phyloP scores from a whole-genome alignment of 2,329 filamentous ascomycete species.

The Aureobasidium leucospermi region DNA sequence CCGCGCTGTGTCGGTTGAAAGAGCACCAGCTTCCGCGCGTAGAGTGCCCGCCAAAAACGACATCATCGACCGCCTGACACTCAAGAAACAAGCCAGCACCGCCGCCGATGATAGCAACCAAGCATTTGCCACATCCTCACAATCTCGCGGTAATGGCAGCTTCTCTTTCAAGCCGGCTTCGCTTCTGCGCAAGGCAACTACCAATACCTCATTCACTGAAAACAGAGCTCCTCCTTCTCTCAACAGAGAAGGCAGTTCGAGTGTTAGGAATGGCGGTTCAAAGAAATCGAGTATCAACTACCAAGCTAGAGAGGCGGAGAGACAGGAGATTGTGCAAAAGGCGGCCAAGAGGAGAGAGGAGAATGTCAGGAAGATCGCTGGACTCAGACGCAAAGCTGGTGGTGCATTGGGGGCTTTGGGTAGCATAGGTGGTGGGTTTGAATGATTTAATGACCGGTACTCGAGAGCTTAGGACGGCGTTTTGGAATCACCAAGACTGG shows the following conservation, averaged over 20 bases:
- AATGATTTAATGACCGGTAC: background rate
- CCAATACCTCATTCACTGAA: slow-evolving; percentile 27
- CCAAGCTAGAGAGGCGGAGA: slow-evolving; percentile 52
- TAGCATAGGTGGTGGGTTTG: background rate
- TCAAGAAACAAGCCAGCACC: slow-evolving; percentile 47
- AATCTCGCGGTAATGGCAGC: background rate
- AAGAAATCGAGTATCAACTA: slow-evolving; percentile 56
- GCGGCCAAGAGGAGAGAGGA: slow-evolving; percentile 45
- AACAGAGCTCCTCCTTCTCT: slow-evolving; percentile 10
- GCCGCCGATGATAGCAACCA: slow-evolving; percentile 45
- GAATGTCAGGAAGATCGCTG: slow-evolving; percentile 38
- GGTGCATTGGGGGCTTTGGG: slow-evolving; percentile 36
- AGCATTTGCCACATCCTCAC: slow-evolving; percentile 12
- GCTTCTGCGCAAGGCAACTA: slow-evolving; percentile 66
- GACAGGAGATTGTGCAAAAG: slow-evolving; percentile 43
- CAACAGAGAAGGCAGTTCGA: slow-evolving; percentile 21
- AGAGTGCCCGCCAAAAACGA: slow-evolving; percentile 30
- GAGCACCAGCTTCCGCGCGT: slow-evolving; percentile 31
- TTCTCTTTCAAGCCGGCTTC: slow-evolving; percentile 58
- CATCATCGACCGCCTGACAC: slow-evolving; percentile 66
- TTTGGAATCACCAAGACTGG: too few species aligned
- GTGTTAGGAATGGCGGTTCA: slow-evolving; percentile 42
- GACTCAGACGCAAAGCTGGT: slow-evolving; percentile 32
- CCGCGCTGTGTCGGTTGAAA: slow-evolving; percentile 27
- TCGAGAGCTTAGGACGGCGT: too few species aligned